Evolutionary conservation across 345 rosid genomes (phyloP), one percentile per base, ranked within the genome.

Genomic region (Citrus hindsii): DNA sequence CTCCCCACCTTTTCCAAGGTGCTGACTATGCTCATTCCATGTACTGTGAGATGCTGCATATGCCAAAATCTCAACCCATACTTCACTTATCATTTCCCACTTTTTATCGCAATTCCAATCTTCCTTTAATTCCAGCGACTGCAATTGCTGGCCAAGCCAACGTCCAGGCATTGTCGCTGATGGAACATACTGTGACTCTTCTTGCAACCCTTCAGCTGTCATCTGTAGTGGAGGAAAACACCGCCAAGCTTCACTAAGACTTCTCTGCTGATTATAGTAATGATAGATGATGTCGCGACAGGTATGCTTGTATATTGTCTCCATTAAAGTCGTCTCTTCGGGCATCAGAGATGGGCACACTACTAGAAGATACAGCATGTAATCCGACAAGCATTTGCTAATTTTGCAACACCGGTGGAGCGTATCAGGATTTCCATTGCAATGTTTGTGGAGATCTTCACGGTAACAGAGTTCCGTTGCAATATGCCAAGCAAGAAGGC

Each of bases 31-130:
- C 30, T 70, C 73, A 7, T 76, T 85, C 32, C 86, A 85, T 22
- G 62, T 53, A 55, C 88, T 9, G 84, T 72, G 48, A 40, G 48
- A 40, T 40, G 48, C 48, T 9, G 48, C 48, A 40, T 40, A 40
- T 40, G 48, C 48, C 40, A 83, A 46, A 77, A 87, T 79, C 67
- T 87, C 90, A 42, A 85, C 77, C 90, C 90, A 87, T n/a, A 83
- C 87, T 53, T 79, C 75, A 38, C 83, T 79, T 74, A 85, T 33
- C 60, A 81, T 76, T 48, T 69, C 76, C 89, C 88, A 87, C 76
- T 82, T 86, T 60, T 77, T 81, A 59, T 78, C 60, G 4, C 13
- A 24, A 38, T 58, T 30, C 77, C 30, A 46, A 28, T 59, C 28
- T 2, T 42, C 1, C 5, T n/a, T 42, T 9, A 25, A 51, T 33